Conservation (phyloP, 768 basidiomycete species). For the Psilocybe cubensis region DNA sequence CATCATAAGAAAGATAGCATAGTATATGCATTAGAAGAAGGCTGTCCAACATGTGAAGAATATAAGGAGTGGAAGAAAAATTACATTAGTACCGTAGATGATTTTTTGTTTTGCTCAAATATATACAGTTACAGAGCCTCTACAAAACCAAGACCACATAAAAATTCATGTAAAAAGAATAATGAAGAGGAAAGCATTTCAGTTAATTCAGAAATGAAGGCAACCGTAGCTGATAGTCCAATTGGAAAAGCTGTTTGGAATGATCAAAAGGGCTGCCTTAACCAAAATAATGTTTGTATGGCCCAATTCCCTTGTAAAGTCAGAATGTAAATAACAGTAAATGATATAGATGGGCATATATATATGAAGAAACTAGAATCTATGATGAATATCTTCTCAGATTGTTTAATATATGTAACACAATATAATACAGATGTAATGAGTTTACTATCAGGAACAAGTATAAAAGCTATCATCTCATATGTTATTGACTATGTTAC, state of each 20-base stretch:
- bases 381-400: conserved; percentile 38
- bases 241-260: conserved; percentile 1
- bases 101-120: too few species aligned
- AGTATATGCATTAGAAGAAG: too few species aligned
- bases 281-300: conserved; percentile 32
- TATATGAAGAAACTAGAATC: conserved; percentile 36
- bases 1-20: not conserved
- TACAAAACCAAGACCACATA: not conserved
- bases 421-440: conserved; percentile 39
- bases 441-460: conserved; percentile 35
- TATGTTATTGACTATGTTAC: conserved; percentile 44
- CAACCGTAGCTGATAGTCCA: not conserved
- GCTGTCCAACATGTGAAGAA: too few species aligned
- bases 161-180: too few species aligned
- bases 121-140: not conserved
- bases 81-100: too few species aligned
- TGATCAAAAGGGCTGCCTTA: conserved; percentile 28
- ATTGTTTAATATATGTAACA: conserved; percentile 30
- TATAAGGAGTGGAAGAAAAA: too few species aligned
- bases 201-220: too few species aligned
- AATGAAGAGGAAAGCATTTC: too few species aligned
- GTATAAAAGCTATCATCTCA: conserved; percentile 34
- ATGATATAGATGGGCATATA: conserved; percentile 28
- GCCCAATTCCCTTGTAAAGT: conserved; percentile 37
- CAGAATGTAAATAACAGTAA: conserved; percentile 21